Percentiles rank a stretch among this genome's conserved stretches.
phyloP scores from a whole-genome alignment of 805 yeast genomes.

The Metschnikowia sp. region DNA sequence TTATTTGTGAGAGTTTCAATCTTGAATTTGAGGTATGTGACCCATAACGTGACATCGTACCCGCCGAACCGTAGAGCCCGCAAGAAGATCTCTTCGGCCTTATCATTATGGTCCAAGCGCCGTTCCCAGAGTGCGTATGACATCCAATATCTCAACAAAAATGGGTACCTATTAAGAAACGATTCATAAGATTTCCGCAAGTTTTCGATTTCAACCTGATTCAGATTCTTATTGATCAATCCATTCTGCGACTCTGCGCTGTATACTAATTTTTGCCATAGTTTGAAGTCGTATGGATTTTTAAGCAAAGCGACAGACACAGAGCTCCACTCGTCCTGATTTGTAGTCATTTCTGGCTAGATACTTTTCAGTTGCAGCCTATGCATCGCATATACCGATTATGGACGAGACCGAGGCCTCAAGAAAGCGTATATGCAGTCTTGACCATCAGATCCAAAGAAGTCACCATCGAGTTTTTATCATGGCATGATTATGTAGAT shows the following conservation, averaged over 20 bases:
- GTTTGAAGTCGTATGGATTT: conserved; percentile 32
- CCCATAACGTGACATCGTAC: conserved; percentile 51
- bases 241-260: conserved; percentile 27
- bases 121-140: conserved; percentile 49
- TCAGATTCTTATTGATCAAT: conserved; percentile 34
- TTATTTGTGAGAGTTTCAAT: conserved; percentile 29
- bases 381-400: too few relatives aligned
- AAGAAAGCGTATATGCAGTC: too few relatives aligned
- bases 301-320: conserved; percentile 28
- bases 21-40: conserved; percentile 42
- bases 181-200: conserved; percentile 41
- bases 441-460: too few relatives aligned
- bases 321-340: conserved; percentile 10
- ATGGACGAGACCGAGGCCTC: too few relatives aligned
- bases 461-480: too few relatives aligned
- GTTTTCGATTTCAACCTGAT: conserved; percentile 25
- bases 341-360: background rate
- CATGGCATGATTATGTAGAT: too few relatives aligned
- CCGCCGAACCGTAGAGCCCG: conserved; percentile 33
- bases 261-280: conserved; percentile 38
- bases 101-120: conserved; percentile 39
- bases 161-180: conserved; percentile 47
- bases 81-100: conserved; percentile 28
- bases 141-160: conserved; percentile 56
- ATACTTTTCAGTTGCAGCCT: too few relatives aligned